Percentiles rank a stretch among this genome's conserved stretches.
Evolutionary conservation across 352 stramenopile species (phyloP).

Genomic region (Peronospora tabacina): DNA sequence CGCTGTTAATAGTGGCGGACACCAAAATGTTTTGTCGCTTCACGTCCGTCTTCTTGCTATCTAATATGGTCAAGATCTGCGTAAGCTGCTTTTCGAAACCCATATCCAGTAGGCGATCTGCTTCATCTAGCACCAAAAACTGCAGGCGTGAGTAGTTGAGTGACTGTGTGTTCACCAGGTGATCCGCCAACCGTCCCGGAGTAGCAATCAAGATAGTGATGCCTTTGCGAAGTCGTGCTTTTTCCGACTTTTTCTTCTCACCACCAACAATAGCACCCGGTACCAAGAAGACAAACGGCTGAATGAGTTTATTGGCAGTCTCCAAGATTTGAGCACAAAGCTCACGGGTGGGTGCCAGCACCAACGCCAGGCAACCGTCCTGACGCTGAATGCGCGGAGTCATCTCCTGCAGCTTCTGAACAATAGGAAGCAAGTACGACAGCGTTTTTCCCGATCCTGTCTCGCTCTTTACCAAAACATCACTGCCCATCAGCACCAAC

Average conservation of each 20-base stretch:
- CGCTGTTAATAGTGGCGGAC: conserved; percentile 84
- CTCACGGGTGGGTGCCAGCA: conserved; percentile 93
- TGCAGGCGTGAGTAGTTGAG: conserved; percentile 87
- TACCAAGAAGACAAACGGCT: conserved; percentile 87
- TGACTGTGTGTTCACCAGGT: conserved; percentile 91
- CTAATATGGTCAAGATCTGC: conserved; percentile 93
- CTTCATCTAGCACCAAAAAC: conserved; percentile 97
- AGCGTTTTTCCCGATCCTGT: conserved; percentile 96
- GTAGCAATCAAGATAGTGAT: conserved; percentile 97
- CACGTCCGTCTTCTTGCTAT: conserved; percentile 81
- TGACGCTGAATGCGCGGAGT: conserved; percentile 65
- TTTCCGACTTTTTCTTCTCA: conserved; percentile 89
- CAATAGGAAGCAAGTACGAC: conserved; percentile 92
- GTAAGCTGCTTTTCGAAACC: conserved; percentile 99
- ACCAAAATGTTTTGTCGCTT: conserved; percentile 80
- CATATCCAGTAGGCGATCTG: conserved; percentile 99
- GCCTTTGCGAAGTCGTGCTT: conserved; percentile 79
- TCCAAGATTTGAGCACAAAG: conserved; percentile 94
- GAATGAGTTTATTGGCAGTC: conserved; percentile 90
- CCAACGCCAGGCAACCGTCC: conserved; percentile 86
- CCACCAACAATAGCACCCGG: conserved; percentile 90
- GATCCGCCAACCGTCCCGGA: conserved; percentile 93
- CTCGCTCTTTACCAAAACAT: conserved; percentile 93
- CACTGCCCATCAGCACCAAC: conserved; percentile 52
- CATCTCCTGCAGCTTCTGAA: conserved; percentile 81